These are phyloP conservation scores for Wickerhamomyces strasburgensis DNA, from an alignment of 805 yeast genomes.

Conservation along the genomic window DNA sequence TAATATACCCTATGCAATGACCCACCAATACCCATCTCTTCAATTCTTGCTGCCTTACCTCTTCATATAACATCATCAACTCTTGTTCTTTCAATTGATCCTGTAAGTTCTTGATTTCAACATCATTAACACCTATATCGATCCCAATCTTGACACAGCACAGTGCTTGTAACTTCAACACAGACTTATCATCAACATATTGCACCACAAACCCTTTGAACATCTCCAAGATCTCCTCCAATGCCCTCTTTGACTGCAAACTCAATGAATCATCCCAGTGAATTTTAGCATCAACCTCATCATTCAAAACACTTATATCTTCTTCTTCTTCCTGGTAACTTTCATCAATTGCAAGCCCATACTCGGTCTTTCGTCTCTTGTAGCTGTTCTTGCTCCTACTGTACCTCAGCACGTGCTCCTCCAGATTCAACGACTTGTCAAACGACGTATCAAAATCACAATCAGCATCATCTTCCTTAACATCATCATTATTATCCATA, in stretches of 20 bases:
- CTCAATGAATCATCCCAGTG: background rate
- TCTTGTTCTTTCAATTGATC: background rate
- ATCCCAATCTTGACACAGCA: background rate
- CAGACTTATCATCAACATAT: background rate
- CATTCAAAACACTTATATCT: background rate
- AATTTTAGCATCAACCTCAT: background rate
- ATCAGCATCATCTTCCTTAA: background rate
- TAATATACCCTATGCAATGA: background rate
- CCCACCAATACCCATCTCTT: background rate
- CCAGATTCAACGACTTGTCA: conserved; percentile 9
- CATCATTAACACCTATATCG: background rate
- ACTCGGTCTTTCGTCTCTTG: conserved; percentile 1
- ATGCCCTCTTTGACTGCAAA: conserved; percentile 30
- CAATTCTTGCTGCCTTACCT: background rate
- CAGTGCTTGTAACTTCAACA: background rate
- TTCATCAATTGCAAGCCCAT: background rate
- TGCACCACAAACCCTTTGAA: conserved; percentile 25
- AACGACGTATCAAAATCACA: conserved; percentile 1
- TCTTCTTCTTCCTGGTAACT: background rate
- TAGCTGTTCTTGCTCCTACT: conserved; percentile 2
- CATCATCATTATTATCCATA: too few relatives aligned
- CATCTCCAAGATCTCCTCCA: conserved; percentile 47
- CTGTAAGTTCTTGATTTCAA: background rate
- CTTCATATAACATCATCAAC: background rate
- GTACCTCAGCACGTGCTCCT: conserved; percentile 5